These are phyloP conservation scores for Botrytis fabae DNA, from an alignment of 2,329 filamentous ascomycete genomes.

Conservation along the genomic window DNA sequence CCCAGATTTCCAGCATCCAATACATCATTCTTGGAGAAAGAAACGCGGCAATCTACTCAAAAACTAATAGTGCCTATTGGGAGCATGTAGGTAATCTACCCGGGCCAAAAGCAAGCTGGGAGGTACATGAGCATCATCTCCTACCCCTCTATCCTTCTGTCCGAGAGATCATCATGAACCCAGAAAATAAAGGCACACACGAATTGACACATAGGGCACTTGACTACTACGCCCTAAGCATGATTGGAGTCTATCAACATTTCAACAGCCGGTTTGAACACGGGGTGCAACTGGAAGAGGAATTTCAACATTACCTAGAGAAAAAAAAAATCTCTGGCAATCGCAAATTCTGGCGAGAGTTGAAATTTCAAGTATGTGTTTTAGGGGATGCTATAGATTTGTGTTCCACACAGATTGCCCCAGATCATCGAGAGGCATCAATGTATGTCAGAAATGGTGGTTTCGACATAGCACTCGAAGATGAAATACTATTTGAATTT, in stretches of 20 bases:
- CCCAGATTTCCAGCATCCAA: not conserved
- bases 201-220: too few relatives aligned
- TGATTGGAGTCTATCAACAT: not conserved
- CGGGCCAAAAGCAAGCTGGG: not conserved
- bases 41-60: not conserved
- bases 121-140: not conserved
- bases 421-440: not conserved
- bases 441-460: accelerated
- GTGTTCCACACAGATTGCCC: not conserved
- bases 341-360: not conserved
- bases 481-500: not conserved
- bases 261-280: not conserved
- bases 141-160: not conserved
- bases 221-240: not conserved
- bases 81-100: not conserved
- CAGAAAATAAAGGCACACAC: not conserved
- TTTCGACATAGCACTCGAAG: not conserved
- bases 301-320: not conserved
- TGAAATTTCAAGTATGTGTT: not conserved
- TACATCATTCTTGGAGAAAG: not conserved
- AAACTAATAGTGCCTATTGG: too few relatives aligned
- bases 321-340: not conserved
- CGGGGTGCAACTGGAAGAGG: not conserved
- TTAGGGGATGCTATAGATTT: not conserved
- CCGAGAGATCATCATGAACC: not conserved